A percentile compares a stretch with the other conserved stretches of the same genome.
These are phyloP conservation scores for Phyllostachys edulis DNA, from an alignment of 176 grass and related monocot genomes.

Conservation along the genomic window DNA sequence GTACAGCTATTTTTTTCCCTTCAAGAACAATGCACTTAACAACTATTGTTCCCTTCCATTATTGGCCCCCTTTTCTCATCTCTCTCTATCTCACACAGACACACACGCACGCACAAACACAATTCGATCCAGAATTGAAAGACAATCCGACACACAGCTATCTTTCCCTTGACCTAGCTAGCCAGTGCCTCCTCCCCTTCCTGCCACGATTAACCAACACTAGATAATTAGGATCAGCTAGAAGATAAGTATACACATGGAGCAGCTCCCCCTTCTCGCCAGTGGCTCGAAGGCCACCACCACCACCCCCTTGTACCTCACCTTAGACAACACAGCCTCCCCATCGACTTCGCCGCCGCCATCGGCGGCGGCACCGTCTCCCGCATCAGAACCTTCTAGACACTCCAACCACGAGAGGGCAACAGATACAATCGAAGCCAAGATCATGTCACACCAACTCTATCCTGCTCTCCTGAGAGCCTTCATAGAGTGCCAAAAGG, in stretches of 20 bases:
- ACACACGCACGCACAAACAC: background rate
- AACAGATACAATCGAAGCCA: constrained; percentile 59
- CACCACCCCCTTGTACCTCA: constrained; percentile 36
- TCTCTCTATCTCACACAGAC: background rate
- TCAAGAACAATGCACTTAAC: constrained; percentile 21
- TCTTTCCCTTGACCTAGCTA: constrained; percentile 27
- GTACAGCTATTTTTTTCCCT: constrained; percentile 8
- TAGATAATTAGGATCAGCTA: constrained; percentile 33
- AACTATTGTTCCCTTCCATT: constrained; percentile 36
- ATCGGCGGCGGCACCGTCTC: background rate
- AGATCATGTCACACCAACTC: constrained; percentile 76
- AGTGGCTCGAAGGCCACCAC: constrained; percentile 39
- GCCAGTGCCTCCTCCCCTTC: constrained; percentile 13
- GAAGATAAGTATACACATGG: constrained; percentile 45
- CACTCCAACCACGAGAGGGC: constrained; percentile 20
- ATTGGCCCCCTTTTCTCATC: constrained; percentile 34
- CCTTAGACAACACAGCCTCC: constrained; percentile 28
- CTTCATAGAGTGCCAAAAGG: constrained; percentile 87
- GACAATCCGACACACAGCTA: background rate
- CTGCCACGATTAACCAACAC: constrained; percentile 11
- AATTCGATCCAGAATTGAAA: constrained; percentile 28
- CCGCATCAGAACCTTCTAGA: constrained; percentile 21
- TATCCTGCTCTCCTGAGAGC: constrained; percentile 73
- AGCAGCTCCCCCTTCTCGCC: constrained; percentile 46
- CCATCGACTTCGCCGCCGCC: constrained; percentile 13